These are phyloP conservation scores for Aspergillus sp. DNA, from an alignment of 2,329 filamentous ascomycete genomes.

Conservation along the genomic window DNA sequence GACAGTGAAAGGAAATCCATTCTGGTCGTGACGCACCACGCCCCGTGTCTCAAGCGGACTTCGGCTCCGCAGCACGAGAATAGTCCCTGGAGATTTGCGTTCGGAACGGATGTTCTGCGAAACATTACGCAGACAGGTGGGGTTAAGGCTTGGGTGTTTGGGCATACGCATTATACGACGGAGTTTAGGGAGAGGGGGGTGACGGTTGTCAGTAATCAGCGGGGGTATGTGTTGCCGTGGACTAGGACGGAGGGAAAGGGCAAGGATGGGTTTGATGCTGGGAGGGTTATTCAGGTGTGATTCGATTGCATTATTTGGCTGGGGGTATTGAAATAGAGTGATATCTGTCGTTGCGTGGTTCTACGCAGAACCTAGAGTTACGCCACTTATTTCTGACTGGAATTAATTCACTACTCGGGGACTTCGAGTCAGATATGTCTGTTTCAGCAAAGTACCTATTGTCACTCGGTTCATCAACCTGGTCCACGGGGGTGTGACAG, in stretches of 20 bases:
- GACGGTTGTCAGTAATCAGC: slow-evolving; percentile 46
- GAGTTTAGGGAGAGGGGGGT: slow-evolving; percentile 39
- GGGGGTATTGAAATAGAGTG: no score
- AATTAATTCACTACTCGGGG: no score
- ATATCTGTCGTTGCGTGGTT: no score
- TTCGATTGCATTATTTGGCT: background rate
- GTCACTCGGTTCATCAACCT: no score
- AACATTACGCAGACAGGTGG: slow-evolving; percentile 13
- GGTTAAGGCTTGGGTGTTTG: slow-evolving; percentile 47
- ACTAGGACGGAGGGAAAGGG: slow-evolving; percentile 3
- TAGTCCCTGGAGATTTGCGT: slow-evolving; percentile 51
- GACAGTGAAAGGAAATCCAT: slow-evolving; percentile 24
- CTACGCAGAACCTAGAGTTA: no score
- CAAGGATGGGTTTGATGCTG: slow-evolving; percentile 15
- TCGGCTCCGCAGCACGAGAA: slow-evolving; percentile 51
- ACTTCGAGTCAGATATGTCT: no score
- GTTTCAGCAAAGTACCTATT: no score
- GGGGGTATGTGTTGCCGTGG: slow-evolving; percentile 40
- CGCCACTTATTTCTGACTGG: no score
- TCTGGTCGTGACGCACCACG: slow-evolving; percentile 59
- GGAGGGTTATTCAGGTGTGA: slow-evolving; percentile 15
- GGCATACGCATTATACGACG: slow-evolving; percentile 47
- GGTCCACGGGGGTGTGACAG: no score
- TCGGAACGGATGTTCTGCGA: slow-evolving; percentile 52
- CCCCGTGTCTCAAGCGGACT: slow-evolving; percentile 51